These are phyloP conservation scores for Trichosporon sp. DNA, from an alignment of 1,284 basidiomycete species.

Conservation along the genomic window DNA sequence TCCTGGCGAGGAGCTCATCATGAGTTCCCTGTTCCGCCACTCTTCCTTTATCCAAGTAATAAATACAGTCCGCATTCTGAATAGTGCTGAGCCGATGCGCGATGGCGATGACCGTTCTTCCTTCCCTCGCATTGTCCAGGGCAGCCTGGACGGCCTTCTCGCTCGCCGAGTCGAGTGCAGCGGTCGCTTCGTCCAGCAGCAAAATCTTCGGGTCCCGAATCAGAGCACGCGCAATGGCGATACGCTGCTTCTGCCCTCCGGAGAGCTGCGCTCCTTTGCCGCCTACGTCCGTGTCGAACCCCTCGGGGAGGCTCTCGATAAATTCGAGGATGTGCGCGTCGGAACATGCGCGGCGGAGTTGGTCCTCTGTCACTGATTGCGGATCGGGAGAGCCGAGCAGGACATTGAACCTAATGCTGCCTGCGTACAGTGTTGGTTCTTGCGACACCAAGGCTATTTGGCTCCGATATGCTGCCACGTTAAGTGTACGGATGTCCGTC, in stretches of 20 bases:
- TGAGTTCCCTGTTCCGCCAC: conserved; percentile 86
- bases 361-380: conserved; percentile 74
- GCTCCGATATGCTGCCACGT: conserved; percentile 75
- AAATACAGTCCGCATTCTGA: conserved; percentile 88
- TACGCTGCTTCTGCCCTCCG: conserved; percentile 67
- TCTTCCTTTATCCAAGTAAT: conserved; percentile 82
- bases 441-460: conserved; percentile 86
- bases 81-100: conserved; percentile 70
- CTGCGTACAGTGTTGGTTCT: conserved; percentile 86
- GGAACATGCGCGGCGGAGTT: conserved; percentile 74
- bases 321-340: conserved; percentile 85
- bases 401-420: conserved; percentile 80
- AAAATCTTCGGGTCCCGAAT: conserved; percentile 89
- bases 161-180: conserved; percentile 83
- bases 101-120: conserved; percentile 87
- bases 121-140: conserved; percentile 81
- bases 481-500: conserved; percentile 68
- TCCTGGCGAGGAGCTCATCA: conserved; percentile 65
- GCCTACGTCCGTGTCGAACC: conserved; percentile 87
- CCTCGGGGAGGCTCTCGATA: conserved; percentile 75
- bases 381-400: conserved; percentile 80
- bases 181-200: conserved; percentile 85
- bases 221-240: conserved; percentile 91
- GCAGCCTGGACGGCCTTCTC: conserved; percentile 95
- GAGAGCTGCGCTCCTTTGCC: conserved; percentile 89